Evolutionary conservation across 1,139 yeast genomes (phyloP), one percentile per base, ranked within the genome.

Genomic region (Diutina sp.): DNA sequence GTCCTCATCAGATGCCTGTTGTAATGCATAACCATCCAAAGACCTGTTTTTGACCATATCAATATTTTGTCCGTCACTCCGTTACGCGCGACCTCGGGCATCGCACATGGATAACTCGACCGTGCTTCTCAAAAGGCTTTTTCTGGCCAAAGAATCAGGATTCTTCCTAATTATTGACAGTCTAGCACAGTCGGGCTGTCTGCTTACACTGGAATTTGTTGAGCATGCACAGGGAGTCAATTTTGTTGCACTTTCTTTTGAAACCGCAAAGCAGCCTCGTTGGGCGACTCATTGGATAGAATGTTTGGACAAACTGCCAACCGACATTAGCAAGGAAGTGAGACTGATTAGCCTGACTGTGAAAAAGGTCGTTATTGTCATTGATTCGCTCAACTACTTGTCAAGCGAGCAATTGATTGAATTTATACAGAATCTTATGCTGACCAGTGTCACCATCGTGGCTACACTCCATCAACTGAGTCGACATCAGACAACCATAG

Each of bases 371-470:
- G 65, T 80, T 54, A 67, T 85, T 1, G 66, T 90, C 2, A 72
- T 90, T 5, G 97, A 90, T 66, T 80, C 91, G 0, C 72, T 90
- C 59, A 85, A 88, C 61, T 83, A 81, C 63, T 72, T 87, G 6
- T 67, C 78, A 0, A 67, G 71, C 9, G 74, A 72, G 4, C 70
- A 76, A 25, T 62, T 88, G 16, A 73, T 86, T 1, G 66, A 66
- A 29, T 84, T 87, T 62, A 70, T 89, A 35, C 69, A 84, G 0
- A 65, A 77, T 0, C 63, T 88, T 8, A 79, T 80, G n/a, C 73
- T 73, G 54, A 89, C 89, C 1, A 67, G 71, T 14, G 67, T 78
- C 3, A 74, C 84, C 0, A 67, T 90, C 0, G 68, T 85, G 47
- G 91, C 86, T 0, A 77, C 82, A 0, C 84, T 69, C 61, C 96